Evolutionary conservation across 1,284 basidiomycete genomes (phyloP).

Genomic region (Coniophora puteana): DNA sequence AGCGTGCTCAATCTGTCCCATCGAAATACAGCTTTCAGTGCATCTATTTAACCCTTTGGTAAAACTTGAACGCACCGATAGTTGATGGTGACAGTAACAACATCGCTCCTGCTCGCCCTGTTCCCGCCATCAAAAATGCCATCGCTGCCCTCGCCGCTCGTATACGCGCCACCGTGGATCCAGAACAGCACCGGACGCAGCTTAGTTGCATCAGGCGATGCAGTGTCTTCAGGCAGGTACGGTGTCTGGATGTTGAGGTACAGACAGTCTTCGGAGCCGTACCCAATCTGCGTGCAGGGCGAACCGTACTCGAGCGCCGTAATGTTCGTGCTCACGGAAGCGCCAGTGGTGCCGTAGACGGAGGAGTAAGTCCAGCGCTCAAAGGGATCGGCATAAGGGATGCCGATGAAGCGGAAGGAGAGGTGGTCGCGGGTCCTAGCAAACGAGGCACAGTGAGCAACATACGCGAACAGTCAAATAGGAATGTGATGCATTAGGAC

Average conservation of each 20-base stretch:
- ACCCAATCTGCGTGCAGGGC: slow-evolving; percentile 21
- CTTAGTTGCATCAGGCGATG: slow-evolving; percentile 1
- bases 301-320: slow-evolving; percentile 27
- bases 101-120: slow-evolving; percentile 36
- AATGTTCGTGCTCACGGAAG: no score
- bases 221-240: slow-evolving; percentile 16
- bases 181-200: slow-evolving; percentile 37
- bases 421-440: slow-evolving; percentile 21
- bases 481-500: no score
- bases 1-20: slow-evolving; percentile 27
- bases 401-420: slow-evolving; percentile 25
- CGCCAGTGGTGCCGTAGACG: slow-evolving; percentile 13
- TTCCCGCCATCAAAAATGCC: slow-evolving; percentile 38
- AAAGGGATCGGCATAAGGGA: slow-evolving; percentile 24
- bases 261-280: slow-evolving; percentile 29
- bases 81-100: slow-evolving; percentile 43
- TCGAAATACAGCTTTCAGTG: background rate
- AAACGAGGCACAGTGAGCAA: slow-evolving; percentile 1
- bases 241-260: slow-evolving; percentile 39
- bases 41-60: background rate
- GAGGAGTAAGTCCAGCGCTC: slow-evolving; percentile 23
- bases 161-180: slow-evolving; percentile 39
- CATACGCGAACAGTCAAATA: background rate
- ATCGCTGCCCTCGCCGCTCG: slow-evolving; percentile 35
- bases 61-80: slow-evolving; percentile 28